These are phyloP conservation scores for Fusarium sp. DNA, from an alignment of 2,329 filamentous ascomycete species.

Conservation along the genomic window DNA sequence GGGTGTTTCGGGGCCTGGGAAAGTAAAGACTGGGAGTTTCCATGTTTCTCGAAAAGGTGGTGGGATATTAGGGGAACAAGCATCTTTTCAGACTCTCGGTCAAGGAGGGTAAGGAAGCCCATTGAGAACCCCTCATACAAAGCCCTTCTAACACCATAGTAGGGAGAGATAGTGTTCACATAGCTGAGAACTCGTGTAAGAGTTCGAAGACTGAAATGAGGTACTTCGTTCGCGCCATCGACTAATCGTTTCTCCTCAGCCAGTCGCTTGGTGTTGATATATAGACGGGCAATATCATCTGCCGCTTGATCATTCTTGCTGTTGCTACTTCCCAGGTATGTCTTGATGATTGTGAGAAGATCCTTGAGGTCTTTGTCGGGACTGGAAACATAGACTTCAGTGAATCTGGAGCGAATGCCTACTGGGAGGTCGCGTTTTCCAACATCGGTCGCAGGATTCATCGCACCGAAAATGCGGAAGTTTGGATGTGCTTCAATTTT, in stretches of 20 bases:
- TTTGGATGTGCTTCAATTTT: constrained; percentile 88
- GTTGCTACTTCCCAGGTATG: constrained; percentile 79
- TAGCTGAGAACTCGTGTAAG: constrained; percentile 90
- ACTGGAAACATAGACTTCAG: constrained; percentile 92
- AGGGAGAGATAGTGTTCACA: constrained; percentile 82
- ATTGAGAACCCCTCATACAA: constrained; percentile 97
- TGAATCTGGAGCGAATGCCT: constrained; percentile 90
- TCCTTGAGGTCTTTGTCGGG: constrained; percentile 89
- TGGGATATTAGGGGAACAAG: constrained; percentile 83
- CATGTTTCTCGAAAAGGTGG: constrained; percentile 76
- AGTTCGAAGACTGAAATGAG: constrained; percentile 96
- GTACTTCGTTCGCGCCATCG: constrained; percentile 93
- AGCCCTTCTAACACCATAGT: constrained; percentile 85
- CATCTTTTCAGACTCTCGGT: constrained; percentile 80
- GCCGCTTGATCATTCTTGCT: constrained; percentile 77
- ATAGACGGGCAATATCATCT: constrained; percentile 84
- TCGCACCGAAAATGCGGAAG: constrained; percentile 96
- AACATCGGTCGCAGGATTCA: constrained; percentile 98
- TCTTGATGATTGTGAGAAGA: constrained; percentile 85
- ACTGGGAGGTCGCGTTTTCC: constrained; percentile 94
- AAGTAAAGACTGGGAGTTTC: constrained; percentile 75
- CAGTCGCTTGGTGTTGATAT: constrained; percentile 85
- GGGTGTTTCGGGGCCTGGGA: constrained; percentile 82
- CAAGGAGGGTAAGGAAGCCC: constrained; percentile 93
- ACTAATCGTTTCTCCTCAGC: constrained; percentile 86